phyloP scores from a whole-genome alignment of 352 stramenopile species.

The Pythium guiyangense region DNA sequence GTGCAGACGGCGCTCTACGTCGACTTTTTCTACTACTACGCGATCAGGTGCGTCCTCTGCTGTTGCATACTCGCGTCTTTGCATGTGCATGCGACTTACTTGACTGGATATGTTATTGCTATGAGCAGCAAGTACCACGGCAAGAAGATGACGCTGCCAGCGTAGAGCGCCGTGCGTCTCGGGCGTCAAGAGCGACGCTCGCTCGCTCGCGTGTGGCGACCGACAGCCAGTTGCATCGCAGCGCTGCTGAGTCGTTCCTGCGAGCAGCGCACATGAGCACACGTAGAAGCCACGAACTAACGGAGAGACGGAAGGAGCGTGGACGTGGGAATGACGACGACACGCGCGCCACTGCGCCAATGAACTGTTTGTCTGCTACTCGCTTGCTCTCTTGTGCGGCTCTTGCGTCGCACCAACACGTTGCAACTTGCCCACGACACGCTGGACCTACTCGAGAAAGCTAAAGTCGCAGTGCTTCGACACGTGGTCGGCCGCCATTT shows the following conservation, averaged over 20 bases:
- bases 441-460: conserved; percentile 34
- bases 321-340: too few species aligned
- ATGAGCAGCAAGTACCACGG: conserved; percentile 80
- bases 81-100: not conserved
- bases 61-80: conserved; percentile 7
- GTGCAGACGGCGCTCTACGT: conserved; percentile 99
- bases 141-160: conserved; percentile 88
- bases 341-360: too few species aligned
- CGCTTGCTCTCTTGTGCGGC: not conserved
- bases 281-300: too few species aligned
- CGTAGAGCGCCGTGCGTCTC: conserved; percentile 30
- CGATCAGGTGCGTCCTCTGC: conserved; percentile 63
- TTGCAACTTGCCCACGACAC: too few species aligned
- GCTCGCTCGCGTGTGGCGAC: too few species aligned
- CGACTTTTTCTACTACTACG: conserved; percentile 99
- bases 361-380: not conserved
- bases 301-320: too few species aligned
- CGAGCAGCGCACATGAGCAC: too few species aligned
- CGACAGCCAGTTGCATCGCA: too few species aligned
- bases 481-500: conserved; percentile 78
- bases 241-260: too few species aligned
- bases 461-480: conserved; percentile 81
- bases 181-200: too few species aligned
- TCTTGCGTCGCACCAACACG: too few species aligned
- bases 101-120: not conserved